A percentile compares a stretch with the other conserved stretches of the same genome.
phyloP scores from a whole-genome alignment of 2,329 filamentous ascomycete species.

The Fragosphaeria purpurea region DNA sequence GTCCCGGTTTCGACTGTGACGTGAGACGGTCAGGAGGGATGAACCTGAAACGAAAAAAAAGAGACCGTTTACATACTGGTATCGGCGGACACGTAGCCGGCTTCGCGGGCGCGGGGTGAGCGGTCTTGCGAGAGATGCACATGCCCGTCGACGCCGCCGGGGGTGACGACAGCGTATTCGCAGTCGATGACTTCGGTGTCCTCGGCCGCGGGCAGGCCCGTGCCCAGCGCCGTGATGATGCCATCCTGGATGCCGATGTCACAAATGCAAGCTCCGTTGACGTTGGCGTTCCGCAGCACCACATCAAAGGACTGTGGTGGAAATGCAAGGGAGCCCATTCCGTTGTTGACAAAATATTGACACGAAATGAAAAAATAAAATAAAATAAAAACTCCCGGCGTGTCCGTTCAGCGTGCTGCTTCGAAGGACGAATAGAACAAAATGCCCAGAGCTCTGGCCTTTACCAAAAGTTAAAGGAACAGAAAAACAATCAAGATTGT shows the following conservation, averaged over 20 bases:
- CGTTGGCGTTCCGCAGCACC: constrained; percentile 4
- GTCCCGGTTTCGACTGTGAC: constrained; percentile 28
- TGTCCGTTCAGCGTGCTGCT: too few relatives aligned
- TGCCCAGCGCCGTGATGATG: constrained; percentile 2
- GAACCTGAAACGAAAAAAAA: background rate
- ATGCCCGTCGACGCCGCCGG: constrained; percentile 24
- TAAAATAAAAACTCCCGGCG: too few relatives aligned
- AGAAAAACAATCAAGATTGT: too few relatives aligned
- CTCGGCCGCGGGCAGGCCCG: background rate
- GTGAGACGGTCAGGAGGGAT: background rate
- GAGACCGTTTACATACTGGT: background rate
- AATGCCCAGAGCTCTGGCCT: too few relatives aligned
- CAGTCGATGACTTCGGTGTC: constrained; percentile 5
- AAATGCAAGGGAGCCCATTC: background rate
- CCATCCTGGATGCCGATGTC: constrained; percentile 7
- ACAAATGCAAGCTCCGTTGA: constrained; percentile 6
- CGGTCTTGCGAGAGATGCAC: constrained; percentile 26
- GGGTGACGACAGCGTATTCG: constrained; percentile 5
- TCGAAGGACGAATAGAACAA: too few relatives aligned
- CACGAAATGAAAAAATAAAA: too few relatives aligned
- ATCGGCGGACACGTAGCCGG: constrained; percentile 18
- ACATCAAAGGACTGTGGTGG: background rate
- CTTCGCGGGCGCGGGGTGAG: constrained; percentile 12
- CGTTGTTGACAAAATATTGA: background rate
- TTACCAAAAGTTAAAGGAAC: too few relatives aligned